Percentiles rank a stretch among this genome's conserved stretches.
phyloP scores from a whole-genome alignment of 768 basidiomycete species.

The Sarcodon sp. region DNA sequence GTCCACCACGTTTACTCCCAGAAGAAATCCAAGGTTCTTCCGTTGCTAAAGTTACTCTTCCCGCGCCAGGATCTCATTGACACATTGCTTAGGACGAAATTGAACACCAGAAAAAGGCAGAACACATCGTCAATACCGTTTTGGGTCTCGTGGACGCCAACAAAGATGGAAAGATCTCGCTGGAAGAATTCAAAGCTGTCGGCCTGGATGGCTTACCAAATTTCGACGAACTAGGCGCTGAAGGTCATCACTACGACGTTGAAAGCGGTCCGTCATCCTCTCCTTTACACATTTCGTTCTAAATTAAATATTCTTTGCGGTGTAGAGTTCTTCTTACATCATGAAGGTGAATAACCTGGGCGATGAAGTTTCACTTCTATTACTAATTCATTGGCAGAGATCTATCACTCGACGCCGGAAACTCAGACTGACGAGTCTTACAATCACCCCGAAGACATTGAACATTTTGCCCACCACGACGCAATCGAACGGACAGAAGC shows the following conservation, averaged over 20 bases:
- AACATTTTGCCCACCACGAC: constrained; percentile 88
- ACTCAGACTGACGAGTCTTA: constrained; percentile 96
- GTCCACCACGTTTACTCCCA: constrained; percentile 86
- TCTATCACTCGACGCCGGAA: constrained; percentile 92
- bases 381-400: constrained; percentile 31
- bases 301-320: not conserved
- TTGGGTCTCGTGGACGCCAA: constrained; percentile 62
- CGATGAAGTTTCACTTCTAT: not conserved
- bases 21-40: constrained; percentile 57
- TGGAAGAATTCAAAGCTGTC: constrained; percentile 59
- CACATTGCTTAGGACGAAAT: constrained; percentile 42
- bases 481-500: constrained; percentile 76
- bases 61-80: not conserved
- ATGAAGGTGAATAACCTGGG: constrained; percentile 55
- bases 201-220: constrained; percentile 72
- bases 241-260: constrained; percentile 89
- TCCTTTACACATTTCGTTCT: constrained; percentile 1
- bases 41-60: not conserved
- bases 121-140: constrained; percentile 60
- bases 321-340: constrained; percentile 88
- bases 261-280: constrained; percentile 59
- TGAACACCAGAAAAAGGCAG: constrained; percentile 74
- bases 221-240: constrained; percentile 74
- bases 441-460: constrained; percentile 83
- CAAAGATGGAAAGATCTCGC: constrained; percentile 53